Evolutionary conservation across 345 rosid genomes (phyloP).

Genomic region (Kernera saxatilis): DNA sequence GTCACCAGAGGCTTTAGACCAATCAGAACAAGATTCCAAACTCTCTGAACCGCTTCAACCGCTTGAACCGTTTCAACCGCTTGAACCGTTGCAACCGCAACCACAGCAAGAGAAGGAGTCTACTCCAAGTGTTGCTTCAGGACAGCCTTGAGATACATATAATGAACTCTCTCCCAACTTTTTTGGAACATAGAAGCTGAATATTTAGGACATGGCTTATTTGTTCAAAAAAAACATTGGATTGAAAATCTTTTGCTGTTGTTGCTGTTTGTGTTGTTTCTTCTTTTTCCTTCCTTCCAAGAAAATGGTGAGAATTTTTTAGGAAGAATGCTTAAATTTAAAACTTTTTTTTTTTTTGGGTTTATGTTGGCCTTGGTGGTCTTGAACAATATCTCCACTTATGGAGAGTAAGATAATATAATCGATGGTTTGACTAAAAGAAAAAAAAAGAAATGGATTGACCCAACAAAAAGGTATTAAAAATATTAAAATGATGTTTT

Average conservation of each 20-base stretch:
- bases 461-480: no score
- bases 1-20: slow-evolving; percentile 38
- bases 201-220: neutral
- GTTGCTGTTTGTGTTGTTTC: neutral
- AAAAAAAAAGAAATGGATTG: no score
- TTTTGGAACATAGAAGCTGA: neutral
- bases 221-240: neutral
- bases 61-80: no score
- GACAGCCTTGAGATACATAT: slow-evolving; percentile 5
- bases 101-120: neutral
- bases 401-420: no score
- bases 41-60: no score
- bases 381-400: no score
- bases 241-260: neutral
- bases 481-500: neutral
- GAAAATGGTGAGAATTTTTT: neutral
- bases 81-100: neutral
- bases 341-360: neutral
- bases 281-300: neutral
- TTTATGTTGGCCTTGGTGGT: no score
- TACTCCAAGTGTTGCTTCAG: neutral
- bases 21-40: slow-evolving; percentile 27
- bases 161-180: neutral
- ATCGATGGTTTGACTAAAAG: no score
- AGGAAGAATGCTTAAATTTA: neutral